phyloP scores from a whole-genome alignment of 768 basidiomycete species.

The Multifurca ochricompacta region DNA sequence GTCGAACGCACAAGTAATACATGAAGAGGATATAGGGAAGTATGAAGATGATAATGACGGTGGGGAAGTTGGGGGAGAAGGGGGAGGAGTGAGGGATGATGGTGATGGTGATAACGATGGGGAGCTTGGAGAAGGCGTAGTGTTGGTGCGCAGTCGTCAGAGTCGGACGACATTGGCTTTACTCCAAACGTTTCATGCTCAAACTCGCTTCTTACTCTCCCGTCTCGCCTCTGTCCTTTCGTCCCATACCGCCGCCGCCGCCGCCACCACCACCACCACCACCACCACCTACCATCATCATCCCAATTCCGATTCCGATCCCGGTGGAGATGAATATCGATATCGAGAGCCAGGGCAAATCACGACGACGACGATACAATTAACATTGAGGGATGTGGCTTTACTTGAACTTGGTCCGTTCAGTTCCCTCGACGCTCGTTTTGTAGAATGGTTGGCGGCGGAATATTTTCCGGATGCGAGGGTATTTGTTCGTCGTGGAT shows the following conservation, averaged over 20 bases:
- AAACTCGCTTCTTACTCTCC: slow-evolving; percentile 51
- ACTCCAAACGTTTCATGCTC: slow-evolving; percentile 57
- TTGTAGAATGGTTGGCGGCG: slow-evolving; percentile 68
- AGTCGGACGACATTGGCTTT: slow-evolving; percentile 41
- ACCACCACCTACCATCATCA: too few relatives aligned
- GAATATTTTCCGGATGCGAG: slow-evolving; percentile 47
- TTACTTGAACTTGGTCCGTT: slow-evolving; percentile 68
- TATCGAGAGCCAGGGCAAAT: too few relatives aligned
- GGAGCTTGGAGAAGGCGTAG: slow-evolving; percentile 50
- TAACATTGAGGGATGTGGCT: slow-evolving; percentile 29
- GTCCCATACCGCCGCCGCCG: too few relatives aligned
- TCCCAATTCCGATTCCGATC: too few relatives aligned
- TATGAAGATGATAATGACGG: not conserved
- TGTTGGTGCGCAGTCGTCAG: slow-evolving; percentile 28
- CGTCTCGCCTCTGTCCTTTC: too few relatives aligned
- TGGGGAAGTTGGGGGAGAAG: slow-evolving; percentile 16
- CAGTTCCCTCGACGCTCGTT: slow-evolving; percentile 61
- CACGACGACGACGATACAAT: slow-evolving; percentile 21
- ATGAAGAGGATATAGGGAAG: not conserved
- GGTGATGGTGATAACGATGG: too few relatives aligned
- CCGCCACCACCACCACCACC: too few relatives aligned
- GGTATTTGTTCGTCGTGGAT: slow-evolving; percentile 37
- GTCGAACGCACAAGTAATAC: slow-evolving; percentile 21
- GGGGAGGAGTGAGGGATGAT: slow-evolving; percentile 28
- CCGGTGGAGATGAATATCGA: too few relatives aligned